Evolutionary conservation across 495 filamentous ascomycete species (phyloP), one percentile per base, ranked within the genome.

Genomic region (Chaetomium tenue): DNA sequence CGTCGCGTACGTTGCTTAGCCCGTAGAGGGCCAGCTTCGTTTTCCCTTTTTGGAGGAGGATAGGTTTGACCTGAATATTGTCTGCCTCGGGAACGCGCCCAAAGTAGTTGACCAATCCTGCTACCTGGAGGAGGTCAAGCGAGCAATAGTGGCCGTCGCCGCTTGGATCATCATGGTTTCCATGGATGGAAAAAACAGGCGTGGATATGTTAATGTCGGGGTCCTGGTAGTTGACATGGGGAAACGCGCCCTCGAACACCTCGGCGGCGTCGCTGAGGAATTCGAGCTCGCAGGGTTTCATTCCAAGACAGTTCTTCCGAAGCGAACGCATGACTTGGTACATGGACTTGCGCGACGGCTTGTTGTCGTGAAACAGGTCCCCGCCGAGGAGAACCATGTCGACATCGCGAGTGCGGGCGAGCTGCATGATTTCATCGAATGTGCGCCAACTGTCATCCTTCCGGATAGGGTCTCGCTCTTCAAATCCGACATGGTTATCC

Each of bases 351-450:
- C 95, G 84, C n/a, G 91, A 96, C 6, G 94, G 94, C 72, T 96
- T 96, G 70, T 99, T 99, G 66, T 99, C 94, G 74, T 99, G 94
- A 76, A 99, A 99, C 2, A 99, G 83, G 71, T 99, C 94, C 28
- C 94, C 94, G 9, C 87, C 93, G 22, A 98, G 83, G 13, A 99
- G 82, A 8, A 99, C 88, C 95, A 98, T 97, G 77, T 99, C 94
- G 61, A 90, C 94, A 79, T 98, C 95, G 51, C 84, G 83, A 52
- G 90, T 85, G 73, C 88, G 91, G 12, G 93, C 94, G 16, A 98
- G 76, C 63, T 87, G 88, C 91, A 99, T 96, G 51, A 97, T 84
- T 74, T 99, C 94, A 70, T 98, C 88, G 77, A 99, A 99, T 58
- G 86, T 91, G 69, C 89, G 88, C 94, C 93, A 97, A 77, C 93